Evolutionary conservation across 352 stramenopile genomes (phyloP).

Genomic region (Pythium aquatile): DNA sequence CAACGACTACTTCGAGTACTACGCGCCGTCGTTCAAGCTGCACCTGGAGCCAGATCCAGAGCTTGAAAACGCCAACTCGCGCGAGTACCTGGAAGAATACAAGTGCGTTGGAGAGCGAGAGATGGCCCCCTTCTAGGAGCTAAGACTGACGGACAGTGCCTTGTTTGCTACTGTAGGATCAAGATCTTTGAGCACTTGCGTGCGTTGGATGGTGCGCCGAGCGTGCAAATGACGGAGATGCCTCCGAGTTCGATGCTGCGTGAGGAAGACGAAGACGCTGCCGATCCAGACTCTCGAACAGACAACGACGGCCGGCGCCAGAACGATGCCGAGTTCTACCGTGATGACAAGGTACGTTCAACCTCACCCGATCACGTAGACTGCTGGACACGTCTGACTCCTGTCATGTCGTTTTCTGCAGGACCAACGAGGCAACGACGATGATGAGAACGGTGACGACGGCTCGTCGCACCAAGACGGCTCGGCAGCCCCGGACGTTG

Average conservation of each 20-base stretch:
- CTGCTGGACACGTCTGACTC: neutral
- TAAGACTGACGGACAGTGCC: neutral
- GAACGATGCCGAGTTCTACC: conserved; percentile 83
- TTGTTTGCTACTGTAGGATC: conserved; percentile 32
- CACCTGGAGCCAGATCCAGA: conserved; percentile 78
- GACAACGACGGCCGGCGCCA: conserved; percentile 73
- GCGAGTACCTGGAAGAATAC: conserved; percentile 83
- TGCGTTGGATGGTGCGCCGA: conserved; percentile 69
- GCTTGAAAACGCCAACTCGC: conserved; percentile 81
- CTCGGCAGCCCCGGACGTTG: conserved; percentile 49
- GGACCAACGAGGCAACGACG: conserved; percentile 59
- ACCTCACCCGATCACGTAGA: neutral
- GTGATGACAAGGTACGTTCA: conserved; percentile 58
- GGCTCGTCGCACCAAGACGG: conserved; percentile 37
- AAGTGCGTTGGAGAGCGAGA: conserved; percentile 46
- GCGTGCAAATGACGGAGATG: conserved; percentile 77
- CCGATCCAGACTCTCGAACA: conserved; percentile 60
- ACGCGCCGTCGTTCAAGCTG: conserved; percentile 82
- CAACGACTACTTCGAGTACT: conserved; percentile 88
- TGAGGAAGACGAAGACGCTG: conserved; percentile 79
- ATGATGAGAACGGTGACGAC: conserved; percentile 31
- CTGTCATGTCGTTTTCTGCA: conserved; percentile 11
- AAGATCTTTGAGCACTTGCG: conserved; percentile 87
- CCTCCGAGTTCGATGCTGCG: conserved; percentile 69
- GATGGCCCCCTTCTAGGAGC: neutral